Conservation (phyloP, 306 rosid genomes). For the Vigna nakashimae region DNA sequence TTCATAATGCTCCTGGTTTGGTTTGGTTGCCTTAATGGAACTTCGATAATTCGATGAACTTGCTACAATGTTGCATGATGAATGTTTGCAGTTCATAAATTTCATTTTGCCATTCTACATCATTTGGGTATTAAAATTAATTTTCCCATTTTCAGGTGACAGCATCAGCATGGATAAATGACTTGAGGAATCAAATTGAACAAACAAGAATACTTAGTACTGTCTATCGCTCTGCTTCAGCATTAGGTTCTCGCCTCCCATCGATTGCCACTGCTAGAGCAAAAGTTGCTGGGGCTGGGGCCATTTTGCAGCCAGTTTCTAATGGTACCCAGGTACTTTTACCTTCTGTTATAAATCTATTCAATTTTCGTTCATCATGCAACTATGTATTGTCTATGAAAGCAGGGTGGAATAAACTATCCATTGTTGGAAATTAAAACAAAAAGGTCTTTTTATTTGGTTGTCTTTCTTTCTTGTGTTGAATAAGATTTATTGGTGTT, state of each 20-base stretch:
- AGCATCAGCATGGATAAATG: conserved; percentile 97
- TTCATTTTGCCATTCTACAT: conserved; percentile 19
- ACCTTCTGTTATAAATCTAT: conserved; percentile 21
- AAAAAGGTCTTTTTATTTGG: not conserved
- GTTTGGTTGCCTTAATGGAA: conserved; percentile 16
- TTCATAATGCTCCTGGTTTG: conserved; percentile 7
- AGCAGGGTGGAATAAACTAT: conserved; percentile 1
- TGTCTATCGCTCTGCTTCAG: conserved; percentile 94
- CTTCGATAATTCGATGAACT: not conserved
- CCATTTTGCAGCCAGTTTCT: conserved; percentile 92
- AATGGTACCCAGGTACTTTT: conserved; percentile 84
- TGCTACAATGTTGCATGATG: conserved; percentile 14
- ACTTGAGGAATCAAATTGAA: conserved; percentile 92
- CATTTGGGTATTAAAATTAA: conserved; percentile 15
- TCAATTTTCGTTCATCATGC: conserved; percentile 5
- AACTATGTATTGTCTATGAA: conserved; percentile 19
- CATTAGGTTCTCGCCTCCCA: conserved; percentile 95
- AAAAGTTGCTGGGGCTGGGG: conserved; percentile 95
- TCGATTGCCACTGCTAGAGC: conserved; percentile 93
- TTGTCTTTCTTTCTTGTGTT: conserved; percentile 29
- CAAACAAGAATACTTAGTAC: conserved; percentile 93
- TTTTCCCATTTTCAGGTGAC: conserved; percentile 68
- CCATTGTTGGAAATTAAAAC: not conserved
- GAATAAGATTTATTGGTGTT: conserved; percentile 11
- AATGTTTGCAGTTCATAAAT: conserved; percentile 16